Evolutionary conservation across 352 stramenopile species (phyloP).

Genomic region (Phytophthora aleatoria): DNA sequence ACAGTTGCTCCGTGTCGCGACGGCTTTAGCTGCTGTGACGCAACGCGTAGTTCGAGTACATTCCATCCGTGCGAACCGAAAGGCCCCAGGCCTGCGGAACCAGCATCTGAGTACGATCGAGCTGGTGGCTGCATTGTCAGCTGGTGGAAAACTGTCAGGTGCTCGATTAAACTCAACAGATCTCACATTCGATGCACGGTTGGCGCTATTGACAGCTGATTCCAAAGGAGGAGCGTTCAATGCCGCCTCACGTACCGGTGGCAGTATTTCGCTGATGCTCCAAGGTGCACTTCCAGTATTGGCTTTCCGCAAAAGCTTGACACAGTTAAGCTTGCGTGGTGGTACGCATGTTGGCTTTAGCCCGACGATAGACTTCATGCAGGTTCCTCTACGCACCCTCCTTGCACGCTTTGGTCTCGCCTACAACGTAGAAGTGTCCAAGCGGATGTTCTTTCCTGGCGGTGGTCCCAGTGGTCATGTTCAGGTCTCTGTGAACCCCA

Average conservation of each 20-base stretch:
- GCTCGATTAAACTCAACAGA: conserved; percentile 54
- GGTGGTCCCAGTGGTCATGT: conserved; percentile 42
- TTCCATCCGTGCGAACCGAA: conserved; percentile 78
- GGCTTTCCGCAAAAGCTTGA: conserved; percentile 35
- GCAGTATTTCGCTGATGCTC: conserved; percentile 69
- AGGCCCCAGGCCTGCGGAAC: conserved; percentile 71
- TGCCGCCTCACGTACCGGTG: conserved; percentile 53
- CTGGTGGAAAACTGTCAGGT: conserved; percentile 34
- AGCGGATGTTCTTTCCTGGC: conserved; percentile 59
- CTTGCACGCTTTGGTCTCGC: conserved; percentile 52
- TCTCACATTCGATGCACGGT: conserved; percentile 41
- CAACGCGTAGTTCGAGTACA: conserved; percentile 64
- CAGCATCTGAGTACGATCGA: conserved; percentile 87
- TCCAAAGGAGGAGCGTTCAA: conserved; percentile 17
- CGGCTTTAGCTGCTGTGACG: conserved; percentile 71
- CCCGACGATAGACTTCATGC: conserved; percentile 69
- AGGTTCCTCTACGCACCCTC: conserved; percentile 42
- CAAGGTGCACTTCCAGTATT: conserved; percentile 62
- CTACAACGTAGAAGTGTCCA: conserved; percentile 38
- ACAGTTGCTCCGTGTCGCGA: conserved; percentile 87
- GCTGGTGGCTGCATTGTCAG: conserved; percentile 48
- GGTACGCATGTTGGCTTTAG: conserved; percentile 72
- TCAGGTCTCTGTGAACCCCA: conserved; percentile 29
- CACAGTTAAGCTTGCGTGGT: conserved; percentile 44
- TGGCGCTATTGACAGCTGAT: conserved; percentile 7